Evolutionary conservation across 1,139 yeast genomes (phyloP), one percentile per base, ranked within the genome.

Genomic region (Taphrina flavorubra): DNA sequence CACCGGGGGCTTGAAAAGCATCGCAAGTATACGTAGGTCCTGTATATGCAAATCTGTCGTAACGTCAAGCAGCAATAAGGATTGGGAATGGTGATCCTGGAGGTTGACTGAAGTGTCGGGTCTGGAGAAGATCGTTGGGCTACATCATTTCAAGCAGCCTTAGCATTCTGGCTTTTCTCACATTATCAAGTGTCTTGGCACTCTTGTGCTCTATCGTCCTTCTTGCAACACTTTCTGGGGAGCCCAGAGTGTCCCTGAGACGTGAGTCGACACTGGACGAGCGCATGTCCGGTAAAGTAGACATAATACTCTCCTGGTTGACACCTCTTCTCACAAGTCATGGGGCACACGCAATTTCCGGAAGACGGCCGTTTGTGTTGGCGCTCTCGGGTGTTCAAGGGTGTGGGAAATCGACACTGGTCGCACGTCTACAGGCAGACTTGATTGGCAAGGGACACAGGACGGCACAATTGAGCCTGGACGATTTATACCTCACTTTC

Each of bases 341-440:
- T 46, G 13, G 16, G 34, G 13, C 46, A 16, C 46, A 36, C 5
- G 11, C 60, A 6, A 1, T 4, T 0, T 2, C 2, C 4, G 13
- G 16, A 16, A 44, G 18, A 5, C 18, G 16, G 16, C 90, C 94
- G 0, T 74, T 88, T 42, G 79, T 90, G 4, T 76, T 91, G 2
- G 94, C 94, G 0, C 77, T 91, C 2, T 86, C 89, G 63, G 98
- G 97, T 0, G 96, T 97, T 0, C 98, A 92, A 76, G 98, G 98
- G 0, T 88, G 95, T 0, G 98, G 98, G 0, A 92, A 92, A 77
- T 85, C 96, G 1, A 89, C 85, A 68, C 81, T 88, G 44, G 61
- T 55, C 25, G 31, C 20, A 14, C 44, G 14, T 0, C 39, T 14
- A 84, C 92, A 0, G 76, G 78, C 10, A 2, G 14, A 10, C 2